These are phyloP conservation scores for Picocystis salinarum DNA, from an alignment of 139 green algal genomes.

Conservation along the genomic window DNA sequence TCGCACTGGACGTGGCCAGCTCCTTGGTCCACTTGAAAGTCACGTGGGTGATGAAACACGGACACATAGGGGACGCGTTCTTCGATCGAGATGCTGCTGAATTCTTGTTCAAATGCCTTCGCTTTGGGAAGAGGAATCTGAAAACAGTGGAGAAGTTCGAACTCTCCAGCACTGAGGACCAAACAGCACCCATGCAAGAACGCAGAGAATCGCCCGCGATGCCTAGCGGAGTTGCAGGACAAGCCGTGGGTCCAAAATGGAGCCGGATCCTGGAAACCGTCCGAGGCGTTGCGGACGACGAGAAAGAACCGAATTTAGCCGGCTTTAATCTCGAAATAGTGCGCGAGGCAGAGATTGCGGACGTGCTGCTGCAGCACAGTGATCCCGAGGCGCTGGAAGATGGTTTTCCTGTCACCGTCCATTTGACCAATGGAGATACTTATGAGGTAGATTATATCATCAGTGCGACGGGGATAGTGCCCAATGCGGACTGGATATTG, in stretches of 20 bases:
- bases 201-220: no score
- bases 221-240: constrained; percentile 22
- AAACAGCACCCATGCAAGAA: no score
- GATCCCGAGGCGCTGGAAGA: not conserved
- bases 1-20: constrained; percentile 50
- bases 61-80: constrained; percentile 63
- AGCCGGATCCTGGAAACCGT: no score
- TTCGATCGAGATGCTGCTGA: constrained; percentile 60
- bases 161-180: no score
- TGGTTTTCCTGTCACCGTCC: not conserved
- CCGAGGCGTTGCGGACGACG: no score
- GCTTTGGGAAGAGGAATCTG: no score
- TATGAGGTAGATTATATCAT: not conserved
- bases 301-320: no score
- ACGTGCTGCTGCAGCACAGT: constrained; percentile 1
- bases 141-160: no score
- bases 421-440: not conserved
- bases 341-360: not conserved
- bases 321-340: no score
- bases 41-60: constrained; percentile 54
- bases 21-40: constrained; percentile 30
- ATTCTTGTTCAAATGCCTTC: constrained; percentile 23
- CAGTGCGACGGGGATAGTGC: not conserved
- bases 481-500: not conserved
- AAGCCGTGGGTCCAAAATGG: no score